Conservation (phyloP, 495 filamentous ascomycete species). For the Aspergillus ellipticus region DNA sequence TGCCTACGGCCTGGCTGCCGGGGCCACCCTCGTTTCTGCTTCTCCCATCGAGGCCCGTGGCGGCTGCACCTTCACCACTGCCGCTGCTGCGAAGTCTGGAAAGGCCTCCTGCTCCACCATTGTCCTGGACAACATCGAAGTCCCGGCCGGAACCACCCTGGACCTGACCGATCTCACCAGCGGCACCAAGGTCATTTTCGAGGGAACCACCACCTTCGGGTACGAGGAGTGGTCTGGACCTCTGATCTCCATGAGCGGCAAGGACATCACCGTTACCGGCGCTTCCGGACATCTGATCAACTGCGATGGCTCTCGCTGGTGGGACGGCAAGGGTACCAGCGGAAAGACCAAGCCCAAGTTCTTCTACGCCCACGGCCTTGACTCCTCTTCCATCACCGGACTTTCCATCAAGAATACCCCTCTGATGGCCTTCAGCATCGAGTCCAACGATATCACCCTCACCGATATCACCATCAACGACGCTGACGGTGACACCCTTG, state of each 20-base stretch:
- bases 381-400: slow-evolving; percentile 37
- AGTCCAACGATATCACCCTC: slow-evolving; percentile 47
- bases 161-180: slow-evolving; percentile 44
- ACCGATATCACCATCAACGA: slow-evolving; percentile 57
- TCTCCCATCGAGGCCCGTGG: slow-evolving; percentile 4
- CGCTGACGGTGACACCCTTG: slow-evolving; percentile 49
- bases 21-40: slow-evolving; percentile 5
- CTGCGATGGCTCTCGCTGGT: slow-evolving; percentile 40
- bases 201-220: slow-evolving; percentile 50
- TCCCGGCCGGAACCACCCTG: slow-evolving; percentile 50
- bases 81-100: slow-evolving; percentile 33
- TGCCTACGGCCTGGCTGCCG: slow-evolving; percentile 6
- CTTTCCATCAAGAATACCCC: slow-evolving; percentile 56
- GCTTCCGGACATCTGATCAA: slow-evolving; percentile 40
- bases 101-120: slow-evolving; percentile 52
- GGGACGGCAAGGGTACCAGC: slow-evolving; percentile 44
- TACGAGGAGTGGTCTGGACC: slow-evolving; percentile 53
- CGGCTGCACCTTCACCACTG: slow-evolving; percentile 41
- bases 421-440: slow-evolving; percentile 59
- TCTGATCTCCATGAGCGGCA: slow-evolving; percentile 46
- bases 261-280: slow-evolving; percentile 41
- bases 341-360: slow-evolving; percentile 51
- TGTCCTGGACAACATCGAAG: slow-evolving; percentile 40
- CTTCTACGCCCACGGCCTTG: slow-evolving; percentile 43
- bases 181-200: slow-evolving; percentile 51